These are phyloP conservation scores for Lachnellula subtilissima DNA, from an alignment of 2,329 filamentous ascomycete genomes.

Conservation along the genomic window DNA sequence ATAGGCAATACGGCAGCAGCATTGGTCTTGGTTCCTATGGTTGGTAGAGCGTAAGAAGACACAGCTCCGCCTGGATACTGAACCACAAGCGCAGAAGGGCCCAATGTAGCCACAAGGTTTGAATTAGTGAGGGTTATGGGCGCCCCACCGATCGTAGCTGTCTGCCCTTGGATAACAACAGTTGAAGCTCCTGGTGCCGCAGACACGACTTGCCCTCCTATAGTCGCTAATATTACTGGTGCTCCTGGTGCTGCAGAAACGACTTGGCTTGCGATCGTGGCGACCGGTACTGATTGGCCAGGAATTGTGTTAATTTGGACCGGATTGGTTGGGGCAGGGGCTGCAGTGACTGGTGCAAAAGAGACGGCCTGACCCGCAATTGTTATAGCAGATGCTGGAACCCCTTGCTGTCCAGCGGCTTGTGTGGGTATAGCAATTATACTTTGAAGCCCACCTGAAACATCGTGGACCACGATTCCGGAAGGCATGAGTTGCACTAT, in stretches of 20 bases:
- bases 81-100: conserved; percentile 8
- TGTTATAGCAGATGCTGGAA: not conserved
- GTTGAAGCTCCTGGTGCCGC: conserved; percentile 1
- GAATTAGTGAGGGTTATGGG: conserved; percentile 12
- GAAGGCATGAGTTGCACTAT: not conserved
- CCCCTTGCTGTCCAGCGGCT: not conserved
- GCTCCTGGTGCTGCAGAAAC: conserved; percentile 12
- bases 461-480: not conserved
- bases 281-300: conserved; percentile 15
- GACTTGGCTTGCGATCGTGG: conserved; percentile 12
- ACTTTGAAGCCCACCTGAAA: not conserved
- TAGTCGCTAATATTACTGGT: not conserved
- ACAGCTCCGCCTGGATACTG: conserved; percentile 12
- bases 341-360: not conserved
- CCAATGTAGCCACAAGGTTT: conserved; percentile 6
- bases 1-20: not conserved
- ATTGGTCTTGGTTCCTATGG: not conserved
- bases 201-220: conserved; percentile 5
- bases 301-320: not conserved
- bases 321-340: not conserved
- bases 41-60: conserved; percentile 7
- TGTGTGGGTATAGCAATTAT: not conserved
- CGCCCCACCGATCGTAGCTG: conserved; percentile 8
- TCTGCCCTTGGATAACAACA: conserved; percentile 1
- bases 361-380: not conserved